These are phyloP conservation scores for Nigrospora osmanthi DNA, from an alignment of 2,329 filamentous ascomycete genomes.

Conservation along the genomic window DNA sequence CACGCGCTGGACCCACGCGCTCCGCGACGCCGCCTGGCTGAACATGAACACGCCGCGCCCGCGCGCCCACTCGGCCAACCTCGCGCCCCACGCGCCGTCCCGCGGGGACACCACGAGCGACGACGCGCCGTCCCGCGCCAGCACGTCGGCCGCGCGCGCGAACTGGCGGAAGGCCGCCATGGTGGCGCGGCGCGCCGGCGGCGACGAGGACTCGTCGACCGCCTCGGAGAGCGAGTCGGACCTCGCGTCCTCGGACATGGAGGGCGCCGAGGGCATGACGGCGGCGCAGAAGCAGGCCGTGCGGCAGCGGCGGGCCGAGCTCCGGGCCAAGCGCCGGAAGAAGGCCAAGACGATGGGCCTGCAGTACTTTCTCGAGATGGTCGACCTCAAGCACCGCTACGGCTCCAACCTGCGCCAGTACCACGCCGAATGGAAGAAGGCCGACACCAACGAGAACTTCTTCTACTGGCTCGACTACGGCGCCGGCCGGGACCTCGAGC, in stretches of 20 bases:
- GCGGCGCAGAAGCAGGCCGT: slow-evolving; percentile 28
- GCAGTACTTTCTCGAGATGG: slow-evolving; percentile 80
- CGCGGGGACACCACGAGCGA: slow-evolving; percentile 2
- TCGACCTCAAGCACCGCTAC: slow-evolving; percentile 80
- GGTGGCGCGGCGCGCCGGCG: slow-evolving; percentile 65
- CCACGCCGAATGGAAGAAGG: slow-evolving; percentile 75
- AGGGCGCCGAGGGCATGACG: slow-evolving; percentile 16
- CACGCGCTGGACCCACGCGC: slow-evolving; percentile 63
- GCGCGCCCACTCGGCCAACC: slow-evolving; percentile 10
- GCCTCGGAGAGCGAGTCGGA: slow-evolving; percentile 21
- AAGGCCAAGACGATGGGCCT: slow-evolving; percentile 75
- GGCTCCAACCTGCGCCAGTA: slow-evolving; percentile 76
- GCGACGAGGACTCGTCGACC: slow-evolving; percentile 48
- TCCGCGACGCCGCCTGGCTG: slow-evolving; percentile 49
- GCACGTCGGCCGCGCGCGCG: slow-evolving; percentile 39
- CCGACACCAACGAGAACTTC: slow-evolving; percentile 76
- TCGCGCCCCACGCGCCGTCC: no score
- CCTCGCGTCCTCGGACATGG: slow-evolving; percentile 18
- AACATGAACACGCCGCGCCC: slow-evolving; percentile 38
- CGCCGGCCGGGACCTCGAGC: slow-evolving; percentile 61
- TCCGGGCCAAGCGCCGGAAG: slow-evolving; percentile 50
- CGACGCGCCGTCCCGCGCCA: slow-evolving; percentile 7
- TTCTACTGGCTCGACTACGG: slow-evolving; percentile 91
- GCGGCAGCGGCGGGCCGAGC: slow-evolving; percentile 33
- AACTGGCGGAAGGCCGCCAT: slow-evolving; percentile 71